Evolutionary conservation across 2,329 filamentous ascomycete species (phyloP), one percentile per base, ranked within the genome.

Genomic region (Cercospora canescens): DNA sequence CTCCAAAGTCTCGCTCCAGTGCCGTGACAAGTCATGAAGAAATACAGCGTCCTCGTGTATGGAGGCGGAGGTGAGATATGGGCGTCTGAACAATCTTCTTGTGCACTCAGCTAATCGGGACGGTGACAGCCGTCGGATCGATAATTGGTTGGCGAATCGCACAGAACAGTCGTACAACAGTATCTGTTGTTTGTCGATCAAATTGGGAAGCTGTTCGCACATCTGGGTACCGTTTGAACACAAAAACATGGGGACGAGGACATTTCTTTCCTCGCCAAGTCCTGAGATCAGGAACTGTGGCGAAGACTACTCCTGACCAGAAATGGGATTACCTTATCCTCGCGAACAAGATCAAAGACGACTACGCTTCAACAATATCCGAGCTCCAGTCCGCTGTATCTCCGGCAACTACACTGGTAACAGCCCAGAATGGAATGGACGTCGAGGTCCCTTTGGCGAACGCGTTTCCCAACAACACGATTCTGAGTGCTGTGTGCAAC

Each of bases 121-220:
- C n/a, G 24, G 37, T 18, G 8, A 26, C 50, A 65, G 71, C 72
- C 16, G 70, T 73, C 28, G 72, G 72, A 9, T 70, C 70, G 21
- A 70, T 72, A 6, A 57, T 73, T 30, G 72, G 70, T 4, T 72
- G 71, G 71, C 67, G 72, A 37, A 54, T 73, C 45, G 72, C 72
- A n/a, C 71, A 73, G 34, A 63, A 68, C 21, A 63, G 65, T 18
- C 37, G 62, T 34, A 55, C 67, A 18, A 54, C 66, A 35, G 69
- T 73, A 39, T 71, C 71, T 4, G 70, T 72, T 4, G 71, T 73
- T 18, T 72, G 71, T 55, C 64, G 71, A 28, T 70, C 70, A 8
- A 73, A 73, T 32, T 73, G 67, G 48, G 65, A 72, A 21, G 55
- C 54, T 6, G 67, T 72, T 35, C 57, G 54, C 34, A 54, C 18